Evolutionary conservation across 768 basidiomycete genomes (phyloP), one percentile per base, ranked within the genome.

Genomic region (Hydnum rufescens): DNA sequence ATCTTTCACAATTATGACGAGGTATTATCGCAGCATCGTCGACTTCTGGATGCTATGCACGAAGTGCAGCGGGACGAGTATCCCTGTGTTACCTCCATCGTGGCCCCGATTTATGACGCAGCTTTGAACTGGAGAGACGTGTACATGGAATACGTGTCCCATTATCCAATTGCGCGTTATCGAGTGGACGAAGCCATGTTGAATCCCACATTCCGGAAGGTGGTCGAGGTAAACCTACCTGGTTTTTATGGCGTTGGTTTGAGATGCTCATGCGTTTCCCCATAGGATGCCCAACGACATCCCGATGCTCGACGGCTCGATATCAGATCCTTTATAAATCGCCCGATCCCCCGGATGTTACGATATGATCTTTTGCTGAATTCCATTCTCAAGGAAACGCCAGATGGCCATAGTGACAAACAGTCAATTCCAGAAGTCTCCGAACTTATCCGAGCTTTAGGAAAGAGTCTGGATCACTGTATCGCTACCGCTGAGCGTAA

Each of bases 81-180:
- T 58, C 87, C 89, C 0, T 62, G 71, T 42, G 80, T 99, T 53
- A 72, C 71, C 47, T 81, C 74, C 53, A 71, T 97, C 54, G 89
- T 86, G 2, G 88, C 86, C 28, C 71, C 87, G 0, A 71, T 95
- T 54, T 77, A 87, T 50, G 81, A 90, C 62, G 87, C 87, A 2
- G 87, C 90, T 1, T 71, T 95, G 55, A 87, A 92, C 58, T 97
- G 93, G 72, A 75, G 85, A 4, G 82, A 86, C 48, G 80, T 82
- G 13, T 99, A 99, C 64, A 77, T 90, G 71, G 83, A 88, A 56
- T 96, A 95, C 59, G 77, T 88, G 55, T 76, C 84, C n/a, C 80
- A 90, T 66, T 86, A 90, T 64, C 92, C 93, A 1, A 84, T 87
- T 47, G 92, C 90, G 0, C 80, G 82, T 1, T 84, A 84, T 60